These are phyloP conservation scores for Orbilia oligospora DNA, from an alignment of 2,329 filamentous ascomycete species.

Conservation along the genomic window DNA sequence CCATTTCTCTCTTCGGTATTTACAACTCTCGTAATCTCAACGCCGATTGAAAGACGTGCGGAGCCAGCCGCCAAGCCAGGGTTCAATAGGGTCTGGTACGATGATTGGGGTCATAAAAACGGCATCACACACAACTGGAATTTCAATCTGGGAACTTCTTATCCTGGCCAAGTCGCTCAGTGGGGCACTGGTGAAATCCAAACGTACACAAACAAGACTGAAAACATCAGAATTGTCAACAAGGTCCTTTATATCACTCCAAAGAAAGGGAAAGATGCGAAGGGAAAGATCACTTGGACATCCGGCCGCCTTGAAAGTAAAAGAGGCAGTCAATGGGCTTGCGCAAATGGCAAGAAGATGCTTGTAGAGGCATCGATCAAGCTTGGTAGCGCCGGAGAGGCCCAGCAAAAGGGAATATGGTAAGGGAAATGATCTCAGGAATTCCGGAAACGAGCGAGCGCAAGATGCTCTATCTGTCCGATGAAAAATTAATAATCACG, in stretches of 20 bases:
- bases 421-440: too few relatives aligned
- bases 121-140: slow-evolving; percentile 43
- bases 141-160: slow-evolving; percentile 37
- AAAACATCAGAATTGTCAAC: slow-evolving; percentile 68
- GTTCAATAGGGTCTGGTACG: slow-evolving; percentile 42
- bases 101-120: slow-evolving; percentile 28
- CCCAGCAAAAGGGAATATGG: slow-evolving; percentile 44
- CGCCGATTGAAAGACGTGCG: slow-evolving; percentile 5
- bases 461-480: too few relatives aligned
- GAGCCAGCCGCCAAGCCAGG: slow-evolving; percentile 15
- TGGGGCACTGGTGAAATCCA: slow-evolving; percentile 72
- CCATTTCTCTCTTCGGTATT: slow-evolving; percentile 11
- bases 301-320: slow-evolving; percentile 69
- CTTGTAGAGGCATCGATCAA: slow-evolving; percentile 68
- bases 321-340: slow-evolving; percentile 65
- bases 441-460: too few relatives aligned
- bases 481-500: too few relatives aligned
- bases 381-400: slow-evolving; percentile 38
- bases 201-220: slow-evolving; percentile 68
- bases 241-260: slow-evolving; percentile 68
- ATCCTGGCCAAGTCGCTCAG: slow-evolving; percentile 38
- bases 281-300: slow-evolving; percentile 67
- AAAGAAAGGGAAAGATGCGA: slow-evolving; percentile 58
- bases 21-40: neutral
- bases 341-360: slow-evolving; percentile 66